Conservation (phyloP, 1,139 yeast species). For the Pneumocystis jirovecii region DNA sequence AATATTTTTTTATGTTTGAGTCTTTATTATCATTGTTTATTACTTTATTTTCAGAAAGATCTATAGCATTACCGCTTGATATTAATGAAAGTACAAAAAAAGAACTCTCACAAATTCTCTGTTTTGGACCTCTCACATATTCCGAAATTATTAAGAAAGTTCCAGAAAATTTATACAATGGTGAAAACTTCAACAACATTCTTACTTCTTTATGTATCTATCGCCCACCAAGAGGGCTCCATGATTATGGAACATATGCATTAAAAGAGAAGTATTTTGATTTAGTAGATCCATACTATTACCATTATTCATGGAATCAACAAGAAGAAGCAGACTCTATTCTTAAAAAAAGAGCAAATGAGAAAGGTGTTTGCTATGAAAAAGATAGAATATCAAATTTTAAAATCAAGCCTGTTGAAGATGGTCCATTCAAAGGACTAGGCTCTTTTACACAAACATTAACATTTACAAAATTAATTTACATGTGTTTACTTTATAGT, state of each 20-base stretch:
- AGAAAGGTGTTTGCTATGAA: conserved; percentile 9
- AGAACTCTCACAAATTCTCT: conserved; percentile 66
- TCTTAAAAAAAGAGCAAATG: conserved; percentile 33
- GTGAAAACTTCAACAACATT: conserved; percentile 58
- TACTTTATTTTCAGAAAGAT: conserved; percentile 52
- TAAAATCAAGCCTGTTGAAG: conserved; percentile 20
- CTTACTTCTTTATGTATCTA: conserved; percentile 46
- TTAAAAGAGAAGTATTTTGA: conserved; percentile 44
- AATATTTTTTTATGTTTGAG: conserved; percentile 48
- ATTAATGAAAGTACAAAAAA: conserved; percentile 40
- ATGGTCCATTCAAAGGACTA: conserved; percentile 24
- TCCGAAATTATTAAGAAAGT: conserved; percentile 53
- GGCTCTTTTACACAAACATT: conserved; percentile 24
- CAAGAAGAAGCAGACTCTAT: conserved; percentile 59
- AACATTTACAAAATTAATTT: conserved; percentile 20
- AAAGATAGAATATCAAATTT: conserved; percentile 24
- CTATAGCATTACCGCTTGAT: conserved; percentile 38
- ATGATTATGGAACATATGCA: conserved; percentile 54
- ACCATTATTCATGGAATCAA: conserved; percentile 61
- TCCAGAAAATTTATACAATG: conserved; percentile 61
- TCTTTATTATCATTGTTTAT: conserved; percentile 64
- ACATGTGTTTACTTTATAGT: conserved; percentile 13
- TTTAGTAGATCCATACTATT: conserved; percentile 64
- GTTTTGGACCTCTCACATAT: conserved; percentile 59
- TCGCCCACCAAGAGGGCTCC: conserved; percentile 46